These are phyloP conservation scores for Ophiostoma quercus DNA, from an alignment of 2,329 filamentous ascomycete species.

Conservation along the genomic window DNA sequence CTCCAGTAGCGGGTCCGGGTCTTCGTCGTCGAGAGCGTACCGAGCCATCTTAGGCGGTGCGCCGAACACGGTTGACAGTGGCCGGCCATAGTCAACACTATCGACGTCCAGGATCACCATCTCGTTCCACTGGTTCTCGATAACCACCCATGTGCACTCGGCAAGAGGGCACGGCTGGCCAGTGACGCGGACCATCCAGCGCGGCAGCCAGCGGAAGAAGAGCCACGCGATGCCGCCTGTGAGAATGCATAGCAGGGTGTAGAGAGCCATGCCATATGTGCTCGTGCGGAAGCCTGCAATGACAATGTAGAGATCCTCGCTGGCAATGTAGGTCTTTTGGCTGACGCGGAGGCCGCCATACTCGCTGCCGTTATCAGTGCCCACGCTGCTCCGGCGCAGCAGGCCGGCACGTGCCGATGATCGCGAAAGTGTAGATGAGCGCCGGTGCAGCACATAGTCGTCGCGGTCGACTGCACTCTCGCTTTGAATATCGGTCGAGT, in stretches of 20 bases:
- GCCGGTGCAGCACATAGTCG: slow-evolving; percentile 51
- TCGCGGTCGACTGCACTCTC: slow-evolving; percentile 35
- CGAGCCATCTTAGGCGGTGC: slow-evolving; percentile 49
- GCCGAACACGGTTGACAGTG: slow-evolving; percentile 62
- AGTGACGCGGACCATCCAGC: slow-evolving; percentile 73
- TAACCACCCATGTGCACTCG: slow-evolving; percentile 82
- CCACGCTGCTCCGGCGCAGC: slow-evolving; percentile 62
- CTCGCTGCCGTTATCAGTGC: slow-evolving; percentile 59
- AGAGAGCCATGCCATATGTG: slow-evolving; percentile 60
- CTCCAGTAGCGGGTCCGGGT: slow-evolving; percentile 72
- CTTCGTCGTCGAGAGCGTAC: slow-evolving; percentile 33
- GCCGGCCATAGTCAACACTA: slow-evolving; percentile 48
- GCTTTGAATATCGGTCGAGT: slow-evolving; percentile 33
- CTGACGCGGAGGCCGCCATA: slow-evolving; percentile 60
- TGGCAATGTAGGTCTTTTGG: slow-evolving; percentile 89
- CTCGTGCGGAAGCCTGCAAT: slow-evolving; percentile 87
- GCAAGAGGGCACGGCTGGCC: slow-evolving; percentile 64
- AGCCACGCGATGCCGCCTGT: slow-evolving; percentile 78
- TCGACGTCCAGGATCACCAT: slow-evolving; percentile 70
- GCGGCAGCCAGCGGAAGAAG: slow-evolving; percentile 81
- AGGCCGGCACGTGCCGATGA: slow-evolving; percentile 59
- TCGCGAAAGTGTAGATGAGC: slow-evolving; percentile 57
- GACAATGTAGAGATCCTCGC: slow-evolving; percentile 90
- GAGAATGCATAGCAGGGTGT: slow-evolving; percentile 63
- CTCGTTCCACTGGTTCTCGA: slow-evolving; percentile 97